phyloP scores from a whole-genome alignment of 2,329 filamentous ascomycete species.

The Cadophora sp. region DNA sequence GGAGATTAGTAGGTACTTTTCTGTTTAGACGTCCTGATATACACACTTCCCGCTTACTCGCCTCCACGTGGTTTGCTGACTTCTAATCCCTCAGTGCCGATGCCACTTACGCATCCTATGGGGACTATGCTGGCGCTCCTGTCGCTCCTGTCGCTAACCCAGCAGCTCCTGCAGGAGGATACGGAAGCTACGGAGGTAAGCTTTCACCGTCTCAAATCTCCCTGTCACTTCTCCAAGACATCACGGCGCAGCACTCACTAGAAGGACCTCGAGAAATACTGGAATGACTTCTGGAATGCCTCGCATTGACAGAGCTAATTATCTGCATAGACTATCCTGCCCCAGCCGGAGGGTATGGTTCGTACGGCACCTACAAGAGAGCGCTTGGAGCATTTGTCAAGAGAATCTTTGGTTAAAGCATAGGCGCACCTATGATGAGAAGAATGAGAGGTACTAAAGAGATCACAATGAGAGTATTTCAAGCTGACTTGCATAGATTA shows the following conservation, averaged over 20 bases:
- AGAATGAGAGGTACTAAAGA: not conserved
- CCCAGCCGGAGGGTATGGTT: not conserved
- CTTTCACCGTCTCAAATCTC: not conserved
- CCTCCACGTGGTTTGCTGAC: not conserved
- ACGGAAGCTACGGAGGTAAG: conserved; percentile 18
- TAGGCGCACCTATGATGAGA: not conserved
- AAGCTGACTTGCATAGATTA: not conserved
- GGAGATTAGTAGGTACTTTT: conserved; percentile 9
- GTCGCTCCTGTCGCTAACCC: not conserved
- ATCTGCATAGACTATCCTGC: not conserved
- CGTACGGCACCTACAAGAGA: conserved; percentile 27
- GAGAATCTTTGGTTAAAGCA: conserved; percentile 19
- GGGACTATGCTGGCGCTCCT: conserved; percentile 6
- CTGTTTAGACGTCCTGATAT: not conserved
- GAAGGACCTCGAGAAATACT: not conserved
- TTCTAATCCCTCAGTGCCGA: not conserved
- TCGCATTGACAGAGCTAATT: not conserved
- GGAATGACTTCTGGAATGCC: not conserved
- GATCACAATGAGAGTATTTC: not conserved
- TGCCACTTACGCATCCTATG: conserved; percentile 15
- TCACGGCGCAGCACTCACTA: not conserved
- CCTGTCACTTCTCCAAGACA: not conserved
- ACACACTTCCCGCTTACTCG: not conserved
- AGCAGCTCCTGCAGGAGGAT: conserved; percentile 16
- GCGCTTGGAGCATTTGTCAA: conserved; percentile 20